Evolutionary conservation across 257 asterid species (phyloP), one percentile per base, ranked within the genome.

Genomic region (Forsythia viridissima): DNA sequence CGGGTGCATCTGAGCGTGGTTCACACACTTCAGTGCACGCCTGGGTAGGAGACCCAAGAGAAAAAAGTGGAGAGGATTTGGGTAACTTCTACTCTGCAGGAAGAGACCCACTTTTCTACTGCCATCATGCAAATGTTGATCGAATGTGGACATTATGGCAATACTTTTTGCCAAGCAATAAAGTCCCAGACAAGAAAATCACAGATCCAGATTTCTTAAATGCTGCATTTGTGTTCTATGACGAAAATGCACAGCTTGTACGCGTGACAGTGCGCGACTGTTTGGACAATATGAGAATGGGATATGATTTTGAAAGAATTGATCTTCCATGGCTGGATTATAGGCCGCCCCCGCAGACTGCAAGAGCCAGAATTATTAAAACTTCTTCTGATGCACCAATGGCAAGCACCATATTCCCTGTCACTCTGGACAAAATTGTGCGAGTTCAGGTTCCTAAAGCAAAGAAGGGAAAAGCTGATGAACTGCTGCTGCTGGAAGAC

Each of bases 131-230:
- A 3, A 88, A 87, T 42, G 84, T 87, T 0, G 94, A 90, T 40
- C 78, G 92, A 0, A 80, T 88, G 94, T 88, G 94, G 92, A 85
- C 89, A 0, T 20, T 90, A 1, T 90, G 90, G 92, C 79, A 85
- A 21, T 71, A 80, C 51, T 65, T 78, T 51, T 21, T 84, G 2
- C 87, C 84, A 1, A 80, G 77, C 69, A 52, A 63, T 67, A 77
- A 73, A 21, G 24, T 84, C 3, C 75, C 82, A 2, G 73, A 80
- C 30, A 84, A 84, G 82, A 70, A 2, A 34, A 84, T 85, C 39
- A 75, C 43, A 0, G 87, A 88, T 48, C 84, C 89, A 7, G 92
- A 88, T 74, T 90, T 87, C 90, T 70, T 86, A 2, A 86, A 90
- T 75, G 75, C 91, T 3, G 21, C 88, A 0, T 90, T 90, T 82